Percentiles rank a stretch among this genome's conserved stretches.
Conservation (phyloP, 768 basidiomycete genomes). For the Russula sp. region DNA sequence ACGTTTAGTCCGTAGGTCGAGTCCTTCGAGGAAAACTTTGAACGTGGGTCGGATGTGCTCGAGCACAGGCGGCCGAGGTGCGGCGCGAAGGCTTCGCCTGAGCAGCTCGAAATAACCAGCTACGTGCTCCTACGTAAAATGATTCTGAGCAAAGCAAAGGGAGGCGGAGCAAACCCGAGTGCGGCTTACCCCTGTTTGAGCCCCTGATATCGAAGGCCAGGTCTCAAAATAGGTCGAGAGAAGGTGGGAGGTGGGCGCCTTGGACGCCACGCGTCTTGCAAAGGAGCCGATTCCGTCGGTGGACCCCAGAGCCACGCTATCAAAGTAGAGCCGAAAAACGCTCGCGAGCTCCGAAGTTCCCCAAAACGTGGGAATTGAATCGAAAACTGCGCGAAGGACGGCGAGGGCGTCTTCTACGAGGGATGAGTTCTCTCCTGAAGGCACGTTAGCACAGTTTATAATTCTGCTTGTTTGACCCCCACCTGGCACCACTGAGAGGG, state of each 20-base stretch:
- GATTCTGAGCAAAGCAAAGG: not conserved
- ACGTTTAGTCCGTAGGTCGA: slow-evolving; percentile 16
- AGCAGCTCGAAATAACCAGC: slow-evolving; percentile 18
- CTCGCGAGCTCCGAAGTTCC: slow-evolving; percentile 49
- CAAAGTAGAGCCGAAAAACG: slow-evolving; percentile 51
- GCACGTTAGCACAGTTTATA: slow-evolving; percentile 13
- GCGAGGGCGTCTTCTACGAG: slow-evolving; percentile 33
- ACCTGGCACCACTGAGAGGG: slow-evolving; percentile 25
- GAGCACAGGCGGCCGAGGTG: slow-evolving; percentile 9
- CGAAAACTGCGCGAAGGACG: slow-evolving; percentile 62
- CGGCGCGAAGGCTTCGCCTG: slow-evolving; percentile 15
- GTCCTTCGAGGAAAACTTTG: slow-evolving; percentile 20
- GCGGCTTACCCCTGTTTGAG: slow-evolving; percentile 22
- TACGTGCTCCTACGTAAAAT: slow-evolving; percentile 4
- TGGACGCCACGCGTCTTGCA: slow-evolving; percentile 62
- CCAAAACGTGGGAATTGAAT: slow-evolving; percentile 80
- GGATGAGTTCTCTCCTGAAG: slow-evolving; percentile 25
- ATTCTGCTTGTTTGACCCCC: not conserved
- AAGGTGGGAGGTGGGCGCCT: slow-evolving; percentile 56
- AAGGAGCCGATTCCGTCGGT: slow-evolving; percentile 34
- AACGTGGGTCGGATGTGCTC: slow-evolving; percentile 18
- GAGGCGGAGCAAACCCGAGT: not conserved
- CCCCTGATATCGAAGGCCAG: slow-evolving; percentile 41
- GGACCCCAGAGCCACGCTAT: slow-evolving; percentile 31
- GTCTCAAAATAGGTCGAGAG: slow-evolving; percentile 55